A percentile compares a stretch with the other conserved stretches of the same genome.
Conservation (phyloP, 305 asterid genomes). For the Petunia hybrid region DNA sequence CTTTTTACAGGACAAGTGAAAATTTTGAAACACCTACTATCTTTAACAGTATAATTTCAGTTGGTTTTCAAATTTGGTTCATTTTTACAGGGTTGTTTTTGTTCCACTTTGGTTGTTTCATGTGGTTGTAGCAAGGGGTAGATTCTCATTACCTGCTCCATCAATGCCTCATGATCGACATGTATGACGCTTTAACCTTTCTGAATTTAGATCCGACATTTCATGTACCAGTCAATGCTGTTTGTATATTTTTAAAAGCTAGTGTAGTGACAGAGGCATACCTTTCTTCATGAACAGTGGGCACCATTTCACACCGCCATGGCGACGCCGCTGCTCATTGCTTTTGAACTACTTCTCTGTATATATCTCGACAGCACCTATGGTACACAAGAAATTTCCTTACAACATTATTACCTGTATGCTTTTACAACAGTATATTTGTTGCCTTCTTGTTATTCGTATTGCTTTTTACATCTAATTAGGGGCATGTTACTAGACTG, state of each 20-base stretch:
- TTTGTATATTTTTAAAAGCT: constrained; percentile 26
- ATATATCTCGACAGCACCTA: constrained; percentile 68
- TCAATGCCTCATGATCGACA: constrained; percentile 90
- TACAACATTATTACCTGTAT: background rate
- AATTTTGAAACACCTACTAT: background rate
- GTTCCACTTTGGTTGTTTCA: constrained; percentile 93
- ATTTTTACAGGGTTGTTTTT: constrained; percentile 71
- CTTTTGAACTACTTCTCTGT: constrained; percentile 95
- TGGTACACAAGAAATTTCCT: constrained; percentile 54
- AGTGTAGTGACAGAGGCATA: constrained; percentile 35
- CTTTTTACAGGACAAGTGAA: background rate
- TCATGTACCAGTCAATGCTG: background rate
- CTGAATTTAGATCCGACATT: background rate
- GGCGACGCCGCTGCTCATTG: constrained; percentile 89
- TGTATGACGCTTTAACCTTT: constrained; percentile 54
- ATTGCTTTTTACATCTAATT: background rate
- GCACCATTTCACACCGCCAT: constrained; percentile 90
- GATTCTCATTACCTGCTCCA: constrained; percentile 99
- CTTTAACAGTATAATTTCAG: background rate
- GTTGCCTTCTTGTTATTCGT: constrained; percentile 3
- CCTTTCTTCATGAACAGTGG: constrained; percentile 70
- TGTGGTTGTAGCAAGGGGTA: constrained; percentile 91
- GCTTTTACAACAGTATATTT: background rate
- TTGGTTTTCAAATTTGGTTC: background rate
- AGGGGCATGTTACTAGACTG: constrained; percentile 4